Evolutionary conservation across 2,329 filamentous ascomycete genomes (phyloP), one percentile per base, ranked within the genome.

Genomic region (Knufia petricola): DNA sequence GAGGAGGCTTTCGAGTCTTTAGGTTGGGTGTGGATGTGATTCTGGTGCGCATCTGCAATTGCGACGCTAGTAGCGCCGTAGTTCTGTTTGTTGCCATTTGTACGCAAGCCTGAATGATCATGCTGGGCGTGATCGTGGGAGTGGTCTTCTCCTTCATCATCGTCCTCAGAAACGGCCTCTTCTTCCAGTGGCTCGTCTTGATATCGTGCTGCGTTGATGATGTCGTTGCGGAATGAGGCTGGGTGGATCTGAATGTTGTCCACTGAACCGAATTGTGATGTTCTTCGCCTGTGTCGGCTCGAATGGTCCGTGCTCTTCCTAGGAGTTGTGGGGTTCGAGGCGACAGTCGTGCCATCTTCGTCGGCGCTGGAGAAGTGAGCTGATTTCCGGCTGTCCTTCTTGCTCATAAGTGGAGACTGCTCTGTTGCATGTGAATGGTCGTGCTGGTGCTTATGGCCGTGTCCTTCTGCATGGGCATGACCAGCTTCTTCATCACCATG

Each of bases 191-290:
- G 66, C 3, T 72, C 75, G 2, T 73, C 70, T 34, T 78, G 78
- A 40, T 81, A 71, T 44, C 79, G 77, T 51, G 81, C 83, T n/a
- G 86, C 87, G 31, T 83, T 82, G 56, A 96, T 94, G 58, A 98
- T 95, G 49, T 90, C 87, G 64, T 94, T 85, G 56, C 92, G 77
- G 72, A 96, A 88, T 54, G 84, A 90, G 20, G 87, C 84, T 2
- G 92, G 92, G 63, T 95, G 85, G 46, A 94, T 85, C 63, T 83
- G 86, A 57, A 94, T 77, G 47, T 81, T 76, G 21, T 82, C 84
- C 48, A 88, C 77, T 28, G 68, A 73, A 12, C 71, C 69, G 51
- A 75, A 74, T 69, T 70, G 76, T 81, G 51, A 79, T 69, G 55
- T 84, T 44, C 56, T 75, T 58, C 79, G 80, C 48, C 71, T 71